Evolutionary conservation across 2,329 filamentous ascomycete species (phyloP).

Genomic region (Diaporthe sp.): DNA sequence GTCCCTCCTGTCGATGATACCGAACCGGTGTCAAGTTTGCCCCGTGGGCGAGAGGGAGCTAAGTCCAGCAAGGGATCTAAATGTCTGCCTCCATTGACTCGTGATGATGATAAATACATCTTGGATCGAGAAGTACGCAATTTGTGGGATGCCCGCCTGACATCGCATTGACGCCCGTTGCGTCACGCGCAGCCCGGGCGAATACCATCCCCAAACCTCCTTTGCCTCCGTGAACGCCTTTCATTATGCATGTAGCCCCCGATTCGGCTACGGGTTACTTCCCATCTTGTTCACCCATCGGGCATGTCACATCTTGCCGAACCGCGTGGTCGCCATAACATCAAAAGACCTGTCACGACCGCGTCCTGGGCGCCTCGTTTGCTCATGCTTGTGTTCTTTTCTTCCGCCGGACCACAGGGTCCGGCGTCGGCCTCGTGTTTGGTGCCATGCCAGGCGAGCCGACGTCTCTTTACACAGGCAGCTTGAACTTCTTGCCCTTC

Average conservation of each 20-base stretch:
- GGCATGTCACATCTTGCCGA: background rate
- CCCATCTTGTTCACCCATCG: background rate
- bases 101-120: slow-evolving; percentile 32
- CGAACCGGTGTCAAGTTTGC: slow-evolving; percentile 21
- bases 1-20: slow-evolving; percentile 26
- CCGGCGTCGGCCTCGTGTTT: background rate
- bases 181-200: slow-evolving; percentile 14
- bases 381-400: background rate
- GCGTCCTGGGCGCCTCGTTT: background rate
- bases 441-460: background rate
- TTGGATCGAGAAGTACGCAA: slow-evolving; percentile 4
- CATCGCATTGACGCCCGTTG: slow-evolving; percentile 22
- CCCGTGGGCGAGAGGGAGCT: background rate
- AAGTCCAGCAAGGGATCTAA: background rate
- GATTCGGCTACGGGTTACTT: background rate
- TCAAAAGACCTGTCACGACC: background rate
- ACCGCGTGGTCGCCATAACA: slow-evolving; percentile 8
- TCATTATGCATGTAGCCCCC: slow-evolving; percentile 35
- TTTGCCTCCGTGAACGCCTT: slow-evolving; percentile 31
- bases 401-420: background rate
- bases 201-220: slow-evolving; percentile 14
- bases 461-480: slow-evolving; percentile 71
- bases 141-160: background rate
- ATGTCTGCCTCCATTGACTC: slow-evolving; percentile 26
- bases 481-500: slow-evolving; percentile 89